Conservation (phyloP, 2,329 filamentous ascomycete species). For the Macrophomina tecta region DNA sequence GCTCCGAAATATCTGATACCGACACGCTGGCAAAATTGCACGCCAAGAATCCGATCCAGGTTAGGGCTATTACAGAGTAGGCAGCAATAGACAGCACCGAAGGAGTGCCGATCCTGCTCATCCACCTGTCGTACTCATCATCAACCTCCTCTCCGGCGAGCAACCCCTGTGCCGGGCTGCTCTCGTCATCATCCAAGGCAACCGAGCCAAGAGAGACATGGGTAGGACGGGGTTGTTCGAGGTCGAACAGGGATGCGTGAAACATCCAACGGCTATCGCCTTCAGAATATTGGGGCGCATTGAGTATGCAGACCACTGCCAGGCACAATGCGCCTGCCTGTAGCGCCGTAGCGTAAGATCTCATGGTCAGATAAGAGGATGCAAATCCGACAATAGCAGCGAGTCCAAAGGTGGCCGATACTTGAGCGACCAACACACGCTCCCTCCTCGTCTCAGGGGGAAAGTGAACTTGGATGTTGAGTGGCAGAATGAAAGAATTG, state of each 20-base stretch:
- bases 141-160: neutral
- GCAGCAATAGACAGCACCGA: conserved; percentile 22
- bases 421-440: neutral
- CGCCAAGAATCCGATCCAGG: conserved; percentile 20
- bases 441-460: neutral
- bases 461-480: conserved; percentile 9
- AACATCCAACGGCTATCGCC: neutral
- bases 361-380: conserved; percentile 26
- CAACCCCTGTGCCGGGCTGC: conserved; percentile 7
- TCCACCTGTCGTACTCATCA: neutral
- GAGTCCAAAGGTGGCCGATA: conserved; percentile 25
- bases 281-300: neutral
- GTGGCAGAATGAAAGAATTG: conserved; percentile 30
- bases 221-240: conserved; percentile 3
- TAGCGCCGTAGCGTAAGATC: conserved; percentile 29
- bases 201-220: neutral
- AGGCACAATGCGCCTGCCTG: conserved; percentile 28
- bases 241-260: neutral
- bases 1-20: neutral
- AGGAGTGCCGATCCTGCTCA: neutral
- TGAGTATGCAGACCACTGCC: conserved; percentile 26
- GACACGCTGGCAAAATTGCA: conserved; percentile 12
- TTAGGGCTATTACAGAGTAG: conserved; percentile 12
- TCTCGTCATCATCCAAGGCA: conserved; percentile 4
- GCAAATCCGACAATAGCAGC: conserved; percentile 27